Conservation (phyloP, 129 eudicot species). For the Deinandra increscens region DNA sequence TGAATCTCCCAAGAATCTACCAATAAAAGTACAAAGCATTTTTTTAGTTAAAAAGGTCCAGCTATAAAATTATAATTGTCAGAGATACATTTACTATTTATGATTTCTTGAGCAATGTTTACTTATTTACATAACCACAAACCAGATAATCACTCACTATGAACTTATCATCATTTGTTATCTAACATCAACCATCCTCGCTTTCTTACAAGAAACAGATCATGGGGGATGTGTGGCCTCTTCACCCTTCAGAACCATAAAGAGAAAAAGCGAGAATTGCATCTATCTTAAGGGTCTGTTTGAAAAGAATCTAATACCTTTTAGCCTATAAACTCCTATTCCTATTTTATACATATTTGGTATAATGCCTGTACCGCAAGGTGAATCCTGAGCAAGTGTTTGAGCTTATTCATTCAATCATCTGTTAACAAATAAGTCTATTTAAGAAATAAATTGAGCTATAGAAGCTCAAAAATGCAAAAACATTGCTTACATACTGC, state of each 20-base stretch:
- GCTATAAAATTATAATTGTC: neutral
- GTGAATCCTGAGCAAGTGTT: no score
- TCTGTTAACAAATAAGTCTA: neutral
- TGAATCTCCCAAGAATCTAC: slow-evolving; percentile 86
- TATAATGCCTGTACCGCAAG: neutral
- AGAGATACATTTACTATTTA: neutral
- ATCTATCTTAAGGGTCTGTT: neutral
- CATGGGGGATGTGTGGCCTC: neutral
- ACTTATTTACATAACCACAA: neutral
- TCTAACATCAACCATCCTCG: neutral
- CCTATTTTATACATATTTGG: neutral
- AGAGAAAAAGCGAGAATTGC: neutral
- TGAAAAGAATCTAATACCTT: neutral
- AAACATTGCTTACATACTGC: neutral
- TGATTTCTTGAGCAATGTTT: neutral
- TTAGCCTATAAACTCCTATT: neutral
- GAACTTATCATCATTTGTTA: neutral
- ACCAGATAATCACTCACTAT: slow-evolving; percentile 8
- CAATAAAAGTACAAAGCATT: slow-evolving; percentile 10
- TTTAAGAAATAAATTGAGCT: neutral
- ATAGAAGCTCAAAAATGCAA: neutral
- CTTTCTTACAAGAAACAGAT: neutral
- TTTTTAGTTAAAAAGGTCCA: slow-evolving; percentile 5
- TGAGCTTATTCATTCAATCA: neutral
- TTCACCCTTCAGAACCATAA: neutral